Percentiles rank a stretch among this genome's conserved stretches.
phyloP scores from a whole-genome alignment of 78 protist genomes.

The Pelomyxa schiedti region DNA sequence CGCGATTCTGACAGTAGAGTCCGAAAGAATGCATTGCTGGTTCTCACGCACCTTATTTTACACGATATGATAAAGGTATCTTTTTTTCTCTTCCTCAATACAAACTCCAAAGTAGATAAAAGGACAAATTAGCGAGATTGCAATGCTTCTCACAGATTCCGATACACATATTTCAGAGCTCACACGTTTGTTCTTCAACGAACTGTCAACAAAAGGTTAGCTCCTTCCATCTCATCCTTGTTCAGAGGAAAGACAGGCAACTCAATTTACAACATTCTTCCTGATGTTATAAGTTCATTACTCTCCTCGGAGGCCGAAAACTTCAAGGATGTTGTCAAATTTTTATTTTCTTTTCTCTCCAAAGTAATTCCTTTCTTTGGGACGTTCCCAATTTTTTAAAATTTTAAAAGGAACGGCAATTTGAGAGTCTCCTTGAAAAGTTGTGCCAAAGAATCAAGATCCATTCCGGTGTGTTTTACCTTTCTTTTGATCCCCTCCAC shows the following conservation, averaged over 20 bases:
- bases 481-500: background rate
- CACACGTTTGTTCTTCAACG: constrained; percentile 49
- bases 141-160: constrained; percentile 50
- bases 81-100: background rate
- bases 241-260: constrained; percentile 17
- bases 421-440: constrained; percentile 69
- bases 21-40: constrained; percentile 76
- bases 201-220: constrained; percentile 12
- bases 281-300: constrained; percentile 68
- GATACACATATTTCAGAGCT: constrained; percentile 23
- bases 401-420: constrained; percentile 18
- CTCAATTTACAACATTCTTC: constrained; percentile 75
- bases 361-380: constrained; percentile 30
- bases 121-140: constrained; percentile 53
- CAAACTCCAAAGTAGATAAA: constrained; percentile 4
- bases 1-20: constrained; percentile 49
- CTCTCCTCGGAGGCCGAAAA: background rate
- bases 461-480: constrained; percentile 9
- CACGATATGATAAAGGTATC: constrained; percentile 80
- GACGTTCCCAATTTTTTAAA: background rate
- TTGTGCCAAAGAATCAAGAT: constrained; percentile 59
- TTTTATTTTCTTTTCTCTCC: constrained; percentile 57
- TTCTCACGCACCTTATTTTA: constrained; percentile 82
- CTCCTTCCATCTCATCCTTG: background rate
- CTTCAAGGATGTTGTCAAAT: constrained; percentile 35